Base-by-base conservation (phyloP, 23 red algal species). In the Gracilaria gracilis region DNA sequence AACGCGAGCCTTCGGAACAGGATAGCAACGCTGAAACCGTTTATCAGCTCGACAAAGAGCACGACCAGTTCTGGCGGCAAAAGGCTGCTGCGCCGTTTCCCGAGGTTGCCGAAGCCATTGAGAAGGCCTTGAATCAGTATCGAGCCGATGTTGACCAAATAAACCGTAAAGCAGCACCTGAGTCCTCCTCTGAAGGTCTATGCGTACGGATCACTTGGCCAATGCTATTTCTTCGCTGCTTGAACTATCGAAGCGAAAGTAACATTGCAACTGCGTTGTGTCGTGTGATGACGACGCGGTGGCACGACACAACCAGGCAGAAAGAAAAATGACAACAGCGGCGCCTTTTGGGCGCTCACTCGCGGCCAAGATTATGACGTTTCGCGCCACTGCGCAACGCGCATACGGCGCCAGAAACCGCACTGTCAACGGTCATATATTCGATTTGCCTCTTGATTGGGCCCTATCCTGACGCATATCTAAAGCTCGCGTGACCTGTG, bases 181-280 rank as follows among this genome's bases (percentile, higher is more conserved):
- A 80, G 6, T 70, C 48, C 24, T 25, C 38, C 36, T 62, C 88
- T 37, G 54, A 73, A 61, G 13, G 1, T 53, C 78, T 6, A 21
- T 62, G 32, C 78, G 78, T 20, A 81, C 78, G 15, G 64, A 75
- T 49, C 84, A 93, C 15, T 38, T 98, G 14, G 96, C 93, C 31
- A 66, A 42, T 8, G 85, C 96, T 8, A 83, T 98, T 39, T 72
- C 93, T 37, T 79, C 86, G 57, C 85, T 98, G 17, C 96, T 93
- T 24, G 86, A 88, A 88, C 86, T 98, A 7, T 83, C 88, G 20
- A 75, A 75, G 54, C 57, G 79, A 34, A 94, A 94, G 70, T 57
- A 98, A 95, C 67, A 95, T 98, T 59, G 96, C 96, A 59, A 95
- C 93, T 34, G 88, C 93, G 33, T 79, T 98, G 49, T n/a, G n/a